Percentiles rank a stretch among this genome's conserved stretches.
phyloP scores from a whole-genome alignment of 495 filamentous ascomycete species.

The Physcia stellaris region DNA sequence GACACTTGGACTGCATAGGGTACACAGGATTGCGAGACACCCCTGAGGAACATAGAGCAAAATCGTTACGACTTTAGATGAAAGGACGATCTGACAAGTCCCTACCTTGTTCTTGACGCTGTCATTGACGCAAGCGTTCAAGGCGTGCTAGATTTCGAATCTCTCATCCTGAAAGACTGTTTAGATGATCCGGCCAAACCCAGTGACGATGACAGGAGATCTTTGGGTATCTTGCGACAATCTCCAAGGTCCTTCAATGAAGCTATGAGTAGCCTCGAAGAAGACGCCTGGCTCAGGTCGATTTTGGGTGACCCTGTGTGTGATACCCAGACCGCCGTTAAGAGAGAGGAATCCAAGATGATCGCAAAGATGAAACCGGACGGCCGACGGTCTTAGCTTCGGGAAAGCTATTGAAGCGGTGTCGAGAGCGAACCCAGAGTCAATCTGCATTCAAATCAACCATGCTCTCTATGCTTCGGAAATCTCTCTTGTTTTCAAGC shows the following conservation, averaged over 20 bases:
- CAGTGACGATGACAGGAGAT: slow-evolving; percentile 30
- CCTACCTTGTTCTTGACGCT: slow-evolving; percentile 37
- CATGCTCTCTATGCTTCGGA: too few species aligned
- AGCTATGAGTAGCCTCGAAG: slow-evolving; percentile 35
- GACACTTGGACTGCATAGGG: slow-evolving; percentile 33
- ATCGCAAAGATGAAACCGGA: slow-evolving; percentile 29
- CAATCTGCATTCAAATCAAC: too few species aligned
- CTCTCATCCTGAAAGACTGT: slow-evolving; percentile 44
- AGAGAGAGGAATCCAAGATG: slow-evolving; percentile 37
- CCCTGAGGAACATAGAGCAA: slow-evolving; percentile 25
- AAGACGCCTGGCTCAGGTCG: slow-evolving; percentile 27
- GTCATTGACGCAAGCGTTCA: slow-evolving; percentile 50
- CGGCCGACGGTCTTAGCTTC: slow-evolving; percentile 39
- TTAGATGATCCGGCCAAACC: slow-evolving; percentile 38
- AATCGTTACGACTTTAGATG: slow-evolving; percentile 31
- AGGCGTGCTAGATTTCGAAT: slow-evolving; percentile 36
- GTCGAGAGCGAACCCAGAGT: too few species aligned
- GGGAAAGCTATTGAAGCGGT: slow-evolving; percentile 47
- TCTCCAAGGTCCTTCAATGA: slow-evolving; percentile 38
- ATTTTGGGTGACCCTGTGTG: slow-evolving; percentile 40
- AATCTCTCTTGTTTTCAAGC: too few species aligned
- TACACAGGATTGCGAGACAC: slow-evolving; percentile 30
- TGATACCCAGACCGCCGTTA: slow-evolving; percentile 42
- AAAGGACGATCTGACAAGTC: slow-evolving; percentile 28
- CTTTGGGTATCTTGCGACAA: slow-evolving; percentile 37